A percentile compares a stretch with the other conserved stretches of the same genome.
Evolutionary conservation across 192 early-diverging fungal genomes (phyloP).

Genomic region (Gamsiella multidivaricata): DNA sequence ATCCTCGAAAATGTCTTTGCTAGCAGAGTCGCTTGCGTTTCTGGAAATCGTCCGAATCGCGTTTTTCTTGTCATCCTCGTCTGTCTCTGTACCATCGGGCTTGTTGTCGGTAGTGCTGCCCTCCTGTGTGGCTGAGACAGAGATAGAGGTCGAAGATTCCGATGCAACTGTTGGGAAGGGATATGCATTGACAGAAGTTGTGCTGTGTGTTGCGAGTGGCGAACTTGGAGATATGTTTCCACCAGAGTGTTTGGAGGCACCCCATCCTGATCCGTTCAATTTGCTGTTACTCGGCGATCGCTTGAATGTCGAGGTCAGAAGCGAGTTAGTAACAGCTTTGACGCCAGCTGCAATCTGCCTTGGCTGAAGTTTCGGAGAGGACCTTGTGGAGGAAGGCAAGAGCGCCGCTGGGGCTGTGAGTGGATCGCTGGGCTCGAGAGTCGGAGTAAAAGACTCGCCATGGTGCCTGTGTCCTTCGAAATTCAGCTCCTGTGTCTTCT

Average conservation of each 20-base stretch:
- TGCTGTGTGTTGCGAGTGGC: neutral
- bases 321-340: slow-evolving; percentile 6
- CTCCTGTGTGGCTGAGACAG: neutral
- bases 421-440: neutral
- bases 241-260: neutral
- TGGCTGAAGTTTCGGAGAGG: neutral
- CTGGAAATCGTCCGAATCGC: neutral
- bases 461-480: neutral
- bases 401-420: neutral
- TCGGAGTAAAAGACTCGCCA: neutral
- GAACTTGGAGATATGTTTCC: slow-evolving; percentile 17
- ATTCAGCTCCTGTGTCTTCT: neutral
- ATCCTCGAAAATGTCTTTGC: slow-evolving; percentile 1
- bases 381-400: neutral
- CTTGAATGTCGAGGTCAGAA: slow-evolving; percentile 5
- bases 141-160: no score
- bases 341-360: slow-evolving; percentile 2
- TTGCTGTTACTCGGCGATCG: neutral
- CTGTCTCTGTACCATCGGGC: neutral
- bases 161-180: slow-evolving; percentile 14
- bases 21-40: neutral
- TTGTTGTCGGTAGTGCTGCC: neutral
- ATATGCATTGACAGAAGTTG: neutral
- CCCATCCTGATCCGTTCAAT: no score
- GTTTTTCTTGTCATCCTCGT: slow-evolving; percentile 1